phyloP scores from a whole-genome alignment of 352 stramenopile genomes.

The Pythium monospermum region DNA sequence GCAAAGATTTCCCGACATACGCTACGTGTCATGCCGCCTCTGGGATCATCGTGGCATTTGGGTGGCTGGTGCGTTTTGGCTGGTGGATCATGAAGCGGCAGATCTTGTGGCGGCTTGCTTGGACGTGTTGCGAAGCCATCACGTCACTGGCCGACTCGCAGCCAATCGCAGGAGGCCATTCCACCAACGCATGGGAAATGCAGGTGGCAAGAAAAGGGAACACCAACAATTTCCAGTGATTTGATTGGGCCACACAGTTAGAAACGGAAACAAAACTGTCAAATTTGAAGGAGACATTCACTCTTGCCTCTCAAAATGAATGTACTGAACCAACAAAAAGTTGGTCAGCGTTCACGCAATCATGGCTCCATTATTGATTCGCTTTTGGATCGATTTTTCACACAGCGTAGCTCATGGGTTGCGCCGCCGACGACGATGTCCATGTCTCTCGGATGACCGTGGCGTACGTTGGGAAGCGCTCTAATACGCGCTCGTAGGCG shows the following conservation, averaged over 20 bases:
- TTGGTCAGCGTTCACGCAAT: constrained; percentile 7
- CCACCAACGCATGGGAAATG: constrained; percentile 15
- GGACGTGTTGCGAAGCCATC: constrained; percentile 19
- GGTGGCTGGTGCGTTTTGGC: too few relatives aligned
- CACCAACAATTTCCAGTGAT: constrained; percentile 1
- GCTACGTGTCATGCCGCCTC: constrained; percentile 9
- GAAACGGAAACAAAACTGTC: constrained; percentile 8
- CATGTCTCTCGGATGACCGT: constrained; percentile 13
- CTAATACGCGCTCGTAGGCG: constrained; percentile 15
- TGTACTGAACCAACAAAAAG: too few relatives aligned
- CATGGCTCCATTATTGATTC: constrained; percentile 8
- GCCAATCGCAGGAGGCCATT: constrained; percentile 17
- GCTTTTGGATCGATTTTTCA: neutral
- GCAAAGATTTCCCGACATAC: too few relatives aligned
- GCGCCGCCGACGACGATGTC: too few relatives aligned
- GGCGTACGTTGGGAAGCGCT: constrained; percentile 16
- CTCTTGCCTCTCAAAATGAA: too few relatives aligned
- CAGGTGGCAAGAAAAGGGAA: neutral
- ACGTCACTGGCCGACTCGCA: constrained; percentile 15
- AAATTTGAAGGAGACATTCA: too few relatives aligned
- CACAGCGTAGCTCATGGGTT: neutral
- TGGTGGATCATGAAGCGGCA: too few relatives aligned
- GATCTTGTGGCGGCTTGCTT: too few relatives aligned
- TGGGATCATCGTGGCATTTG: neutral
- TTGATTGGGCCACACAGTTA: constrained; percentile 3